Evolutionary conservation across 352 stramenopile genomes (phyloP).

Genomic region (Bremia lactucae): DNA sequence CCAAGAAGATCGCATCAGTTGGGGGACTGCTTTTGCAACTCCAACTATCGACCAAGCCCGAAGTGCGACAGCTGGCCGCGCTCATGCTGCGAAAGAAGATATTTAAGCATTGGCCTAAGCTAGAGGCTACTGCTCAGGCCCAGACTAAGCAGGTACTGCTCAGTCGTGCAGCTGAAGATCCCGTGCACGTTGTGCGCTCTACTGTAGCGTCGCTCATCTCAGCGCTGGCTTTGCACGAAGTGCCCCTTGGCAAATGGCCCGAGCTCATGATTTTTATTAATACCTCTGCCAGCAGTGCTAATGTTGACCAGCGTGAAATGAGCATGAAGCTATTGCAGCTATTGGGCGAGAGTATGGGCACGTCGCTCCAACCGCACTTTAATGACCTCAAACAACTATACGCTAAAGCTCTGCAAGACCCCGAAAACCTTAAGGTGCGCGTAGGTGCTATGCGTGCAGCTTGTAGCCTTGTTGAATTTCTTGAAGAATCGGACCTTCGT

Average conservation of each 20-base stretch:
- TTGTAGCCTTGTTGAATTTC: conserved; percentile 70
- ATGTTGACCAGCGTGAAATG: conserved; percentile 84
- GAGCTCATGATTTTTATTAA: conserved; percentile 93
- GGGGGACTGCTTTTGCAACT: conserved; percentile 85
- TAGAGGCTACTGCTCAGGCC: conserved; percentile 68
- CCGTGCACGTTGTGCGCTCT: conserved; percentile 80
- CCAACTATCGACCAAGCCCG: conserved; percentile 56
- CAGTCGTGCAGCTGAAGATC: conserved; percentile 72
- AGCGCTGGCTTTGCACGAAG: conserved; percentile 69
- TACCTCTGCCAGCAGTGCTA: conserved; percentile 66
- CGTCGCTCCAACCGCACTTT: conserved; percentile 73
- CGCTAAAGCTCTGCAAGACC: conserved; percentile 58
- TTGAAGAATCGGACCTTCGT: conserved; percentile 63
- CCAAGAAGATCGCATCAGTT: conserved; percentile 86
- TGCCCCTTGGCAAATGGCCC: conserved; percentile 74
- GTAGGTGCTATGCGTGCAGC: conserved; percentile 73
- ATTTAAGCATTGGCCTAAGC: conserved; percentile 86
- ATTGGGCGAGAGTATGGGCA: conserved; percentile 89
- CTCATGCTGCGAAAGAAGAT: conserved; percentile 93
- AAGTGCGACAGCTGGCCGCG: conserved; percentile 87
- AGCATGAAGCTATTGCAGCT: conserved; percentile 90
- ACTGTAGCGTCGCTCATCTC: conserved; percentile 77
- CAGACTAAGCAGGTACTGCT: conserved; percentile 87
- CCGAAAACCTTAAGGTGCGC: conserved; percentile 72
- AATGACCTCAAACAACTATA: conserved; percentile 73